Conservation (phyloP, 2,329 filamentous ascomycete species). For the Ascochyta fabae region DNA sequence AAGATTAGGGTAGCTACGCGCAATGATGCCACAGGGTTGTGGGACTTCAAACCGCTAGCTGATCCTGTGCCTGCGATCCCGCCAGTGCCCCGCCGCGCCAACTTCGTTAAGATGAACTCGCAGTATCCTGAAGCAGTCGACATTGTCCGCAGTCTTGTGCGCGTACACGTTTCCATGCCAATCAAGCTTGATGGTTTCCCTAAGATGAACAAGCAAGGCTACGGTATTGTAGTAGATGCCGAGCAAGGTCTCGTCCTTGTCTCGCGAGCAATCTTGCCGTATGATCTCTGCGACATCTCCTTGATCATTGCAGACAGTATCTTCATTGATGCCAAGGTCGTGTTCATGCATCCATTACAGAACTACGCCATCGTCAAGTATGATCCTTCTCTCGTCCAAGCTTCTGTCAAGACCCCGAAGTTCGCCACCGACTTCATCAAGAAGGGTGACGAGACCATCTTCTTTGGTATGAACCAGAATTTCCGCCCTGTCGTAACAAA, state of each 20-base stretch:
- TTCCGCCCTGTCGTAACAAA: slow-evolving; percentile 91
- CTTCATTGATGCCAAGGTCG: slow-evolving; percentile 89
- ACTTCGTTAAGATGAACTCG: slow-evolving; percentile 90
- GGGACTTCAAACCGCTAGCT: slow-evolving; percentile 90
- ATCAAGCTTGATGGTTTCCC: slow-evolving; percentile 98
- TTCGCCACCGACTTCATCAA: slow-evolving; percentile 83
- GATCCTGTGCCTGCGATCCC: slow-evolving; percentile 78
- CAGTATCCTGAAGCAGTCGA: slow-evolving; percentile 90
- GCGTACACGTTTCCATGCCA: slow-evolving; percentile 90
- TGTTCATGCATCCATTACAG: slow-evolving; percentile 95
- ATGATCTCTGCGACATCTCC: slow-evolving; percentile 94
- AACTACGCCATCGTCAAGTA: slow-evolving; percentile 98
- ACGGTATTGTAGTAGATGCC: slow-evolving; percentile 96
- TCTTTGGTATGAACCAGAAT: slow-evolving; percentile 98
- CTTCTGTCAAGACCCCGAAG: slow-evolving; percentile 87
- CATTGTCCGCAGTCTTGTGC: slow-evolving; percentile 91
- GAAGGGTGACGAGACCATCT: slow-evolving; percentile 92
- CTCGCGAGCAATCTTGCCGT: slow-evolving; percentile 91
- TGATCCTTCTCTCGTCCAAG: slow-evolving; percentile 89
- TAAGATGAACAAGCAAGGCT: slow-evolving; percentile 90
- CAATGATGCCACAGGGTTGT: slow-evolving; percentile 87
- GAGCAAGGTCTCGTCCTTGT: slow-evolving; percentile 95
- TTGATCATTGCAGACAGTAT: slow-evolving; percentile 97
- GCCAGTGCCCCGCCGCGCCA: slow-evolving; percentile 76
- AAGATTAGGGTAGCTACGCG: slow-evolving; percentile 93